Evolutionary conservation across 176 grass and related monocot species (phyloP), one percentile per base, ranked within the genome.

Genomic region (Oryza nivara): DNA sequence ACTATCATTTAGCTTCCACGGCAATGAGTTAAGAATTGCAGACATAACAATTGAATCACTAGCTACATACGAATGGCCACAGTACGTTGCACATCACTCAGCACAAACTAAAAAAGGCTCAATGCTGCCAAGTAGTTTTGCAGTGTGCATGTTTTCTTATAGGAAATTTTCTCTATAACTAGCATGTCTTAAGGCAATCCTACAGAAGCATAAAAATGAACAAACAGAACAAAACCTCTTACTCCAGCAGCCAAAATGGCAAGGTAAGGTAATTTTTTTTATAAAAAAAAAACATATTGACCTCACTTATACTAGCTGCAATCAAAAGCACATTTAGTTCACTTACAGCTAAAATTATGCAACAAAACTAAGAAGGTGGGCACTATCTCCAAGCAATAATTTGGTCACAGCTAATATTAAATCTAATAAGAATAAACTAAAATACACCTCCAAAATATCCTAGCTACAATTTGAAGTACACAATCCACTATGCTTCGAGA

Each of bases 331-430:
- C n/a, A 66, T 13, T 22, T n/a, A 70, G 51, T 77, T 43, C n/a
- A 56, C 41, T 41, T 41, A 67, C 30, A 72, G 41, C 73, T 72
- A 51, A 64, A 12, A 9, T 10, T 4, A 38, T 65, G 11, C 11
- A 65, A 70, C 45, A 54, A 23, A 67, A 80, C 58, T 72, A 89
- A 77, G 14, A 82, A 66, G 44, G 23, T 45, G n/a, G 49, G 4
- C 45, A 64, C 20, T 75, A 70, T 63, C 49, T 67, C 30, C 23
- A 11, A 34, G 11, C 22, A 75, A 49, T 67, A 80, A 15, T 89
- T 49, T 15, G 30, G 22, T 7, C 70, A 60, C 26, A 89, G 74
- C 63, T 30, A 83, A 28, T 65, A 32, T 74, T 52, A 51, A 47
- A 70, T 8, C 7, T 45, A 34, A 74, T 41, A 40, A 56, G 45